phyloP scores from a whole-genome alignment of 2,329 filamentous ascomycete species.

The Fusarium buxicola region DNA sequence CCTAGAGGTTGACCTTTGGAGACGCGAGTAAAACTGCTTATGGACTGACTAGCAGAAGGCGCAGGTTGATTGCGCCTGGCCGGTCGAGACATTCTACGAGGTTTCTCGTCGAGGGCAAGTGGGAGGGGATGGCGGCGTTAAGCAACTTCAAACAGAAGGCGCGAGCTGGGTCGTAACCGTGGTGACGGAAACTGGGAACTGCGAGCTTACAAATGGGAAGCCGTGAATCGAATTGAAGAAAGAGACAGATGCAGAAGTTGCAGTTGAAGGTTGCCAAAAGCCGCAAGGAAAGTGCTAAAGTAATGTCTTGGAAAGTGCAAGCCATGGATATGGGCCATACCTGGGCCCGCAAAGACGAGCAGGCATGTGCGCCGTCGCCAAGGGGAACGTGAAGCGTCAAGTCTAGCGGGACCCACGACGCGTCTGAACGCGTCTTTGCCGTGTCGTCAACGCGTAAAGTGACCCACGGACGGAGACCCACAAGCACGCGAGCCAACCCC shows the following conservation, averaged over 20 bases:
- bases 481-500: too few species aligned
- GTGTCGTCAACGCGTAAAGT: constrained; percentile 26
- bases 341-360: constrained; percentile 10
- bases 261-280: constrained; percentile 4
- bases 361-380: constrained; percentile 34
- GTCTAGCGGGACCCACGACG: constrained; percentile 11
- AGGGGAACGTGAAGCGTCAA: constrained; percentile 30
- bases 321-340: background rate
- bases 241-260: constrained; percentile 10
- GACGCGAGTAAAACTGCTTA: constrained; percentile 60
- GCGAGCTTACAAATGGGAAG: constrained; percentile 11
- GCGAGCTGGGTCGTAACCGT: constrained; percentile 5
- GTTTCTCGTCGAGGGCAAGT: constrained; percentile 8
- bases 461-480: too few species aligned
- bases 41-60: constrained; percentile 45
- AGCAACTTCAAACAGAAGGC: constrained; percentile 7
- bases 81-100: constrained; percentile 43
- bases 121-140: background rate
- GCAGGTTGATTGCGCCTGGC: constrained; percentile 41
- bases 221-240: constrained; percentile 2
- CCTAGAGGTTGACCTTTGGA: constrained; percentile 55
- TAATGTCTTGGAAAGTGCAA: constrained; percentile 28
- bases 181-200: background rate
- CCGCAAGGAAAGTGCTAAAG: constrained; percentile 16
- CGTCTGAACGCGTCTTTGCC: constrained; percentile 1